These are phyloP conservation scores for Panicum miliaceum DNA, from an alignment of 176 grass and related monocot genomes.

Conservation along the genomic window DNA sequence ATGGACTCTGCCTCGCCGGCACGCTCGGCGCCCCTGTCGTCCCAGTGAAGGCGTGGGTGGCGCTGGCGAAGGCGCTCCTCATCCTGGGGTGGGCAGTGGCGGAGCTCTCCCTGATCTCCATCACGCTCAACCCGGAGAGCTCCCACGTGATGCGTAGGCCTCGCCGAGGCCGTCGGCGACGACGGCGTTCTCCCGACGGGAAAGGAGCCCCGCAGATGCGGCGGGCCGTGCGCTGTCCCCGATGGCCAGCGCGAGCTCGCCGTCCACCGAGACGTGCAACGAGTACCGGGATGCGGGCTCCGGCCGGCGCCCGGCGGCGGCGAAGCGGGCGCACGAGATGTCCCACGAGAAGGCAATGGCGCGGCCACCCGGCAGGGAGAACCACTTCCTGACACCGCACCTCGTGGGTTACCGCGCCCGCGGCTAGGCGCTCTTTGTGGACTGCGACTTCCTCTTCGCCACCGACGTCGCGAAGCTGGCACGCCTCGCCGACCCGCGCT, in stretches of 20 bases:
- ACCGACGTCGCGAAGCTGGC: slow-evolving; percentile 58
- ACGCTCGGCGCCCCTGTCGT: background rate
- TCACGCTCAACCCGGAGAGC: too few species aligned
- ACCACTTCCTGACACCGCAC: slow-evolving; percentile 74
- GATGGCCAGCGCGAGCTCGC: slow-evolving; percentile 58
- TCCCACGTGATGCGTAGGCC: slow-evolving; percentile 72
- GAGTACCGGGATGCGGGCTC: slow-evolving; percentile 59
- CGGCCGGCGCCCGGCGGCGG: slow-evolving; percentile 22
- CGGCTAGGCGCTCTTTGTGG: slow-evolving; percentile 83
- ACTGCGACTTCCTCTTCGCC: slow-evolving; percentile 87
- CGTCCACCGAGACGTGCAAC: slow-evolving; percentile 51
- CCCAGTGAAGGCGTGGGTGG: too few species aligned
- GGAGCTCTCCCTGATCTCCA: too few species aligned
- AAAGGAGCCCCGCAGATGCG: slow-evolving; percentile 41
- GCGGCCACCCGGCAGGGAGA: slow-evolving; percentile 7
- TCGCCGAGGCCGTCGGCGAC: background rate
- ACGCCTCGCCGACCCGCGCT: slow-evolving; percentile 26
- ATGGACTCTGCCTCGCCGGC: background rate
- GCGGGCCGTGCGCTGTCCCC: slow-evolving; percentile 43
- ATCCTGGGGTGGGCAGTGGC: slow-evolving; percentile 31
- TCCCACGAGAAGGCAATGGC: slow-evolving; percentile 62
- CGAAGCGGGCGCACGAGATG: slow-evolving; percentile 55
- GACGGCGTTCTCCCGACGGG: slow-evolving; percentile 53
- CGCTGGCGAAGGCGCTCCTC: too few species aligned
- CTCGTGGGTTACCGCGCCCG: slow-evolving; percentile 58